Conservation (phyloP, 2,329 filamentous ascomycete species). For the Xylaria sp. region DNA sequence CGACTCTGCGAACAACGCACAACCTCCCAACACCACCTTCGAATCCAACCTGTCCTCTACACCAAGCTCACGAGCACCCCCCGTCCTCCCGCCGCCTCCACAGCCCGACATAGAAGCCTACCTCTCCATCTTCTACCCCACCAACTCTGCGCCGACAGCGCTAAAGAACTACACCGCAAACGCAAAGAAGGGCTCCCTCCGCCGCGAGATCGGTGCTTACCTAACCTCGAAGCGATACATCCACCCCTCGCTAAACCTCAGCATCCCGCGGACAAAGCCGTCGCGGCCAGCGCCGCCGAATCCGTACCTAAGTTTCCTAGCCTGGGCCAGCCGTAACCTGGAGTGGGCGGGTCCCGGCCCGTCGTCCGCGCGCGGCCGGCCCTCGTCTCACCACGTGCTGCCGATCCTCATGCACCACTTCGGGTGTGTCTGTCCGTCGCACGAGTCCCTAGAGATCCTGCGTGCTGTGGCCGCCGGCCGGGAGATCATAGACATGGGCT, state of each 20-base stretch:
- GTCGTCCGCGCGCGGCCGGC: conserved; percentile 60
- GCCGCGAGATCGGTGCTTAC: conserved; percentile 65
- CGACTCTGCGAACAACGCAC: background rate
- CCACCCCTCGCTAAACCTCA: conserved; percentile 57
- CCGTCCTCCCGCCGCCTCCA: conserved; percentile 59
- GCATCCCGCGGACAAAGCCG: conserved; percentile 48
- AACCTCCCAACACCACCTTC: background rate
- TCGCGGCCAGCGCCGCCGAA: conserved; percentile 56
- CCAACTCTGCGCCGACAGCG: conserved; percentile 68
- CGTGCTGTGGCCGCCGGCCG: conserved; percentile 63
- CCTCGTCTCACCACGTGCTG: conserved; percentile 70
- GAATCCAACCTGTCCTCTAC: conserved; percentile 7
- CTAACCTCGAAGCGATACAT: conserved; percentile 64
- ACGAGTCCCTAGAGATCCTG: conserved; percentile 71
- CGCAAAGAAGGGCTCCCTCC: conserved; percentile 68
- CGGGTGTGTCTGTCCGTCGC: conserved; percentile 75
- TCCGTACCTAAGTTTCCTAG: conserved; percentile 75
- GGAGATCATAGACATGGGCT: conserved; percentile 72
- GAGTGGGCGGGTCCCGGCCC: conserved; percentile 72
- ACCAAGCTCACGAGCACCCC: conserved; percentile 7
- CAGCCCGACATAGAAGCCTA: conserved; percentile 72
- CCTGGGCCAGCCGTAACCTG: conserved; percentile 70
- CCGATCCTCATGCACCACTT: conserved; percentile 83
- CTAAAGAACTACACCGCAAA: conserved; percentile 66
- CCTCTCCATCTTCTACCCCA: conserved; percentile 71